Evolutionary conservation across 257 asterid genomes (phyloP).

Genomic region (Leonotis leonurus): DNA sequence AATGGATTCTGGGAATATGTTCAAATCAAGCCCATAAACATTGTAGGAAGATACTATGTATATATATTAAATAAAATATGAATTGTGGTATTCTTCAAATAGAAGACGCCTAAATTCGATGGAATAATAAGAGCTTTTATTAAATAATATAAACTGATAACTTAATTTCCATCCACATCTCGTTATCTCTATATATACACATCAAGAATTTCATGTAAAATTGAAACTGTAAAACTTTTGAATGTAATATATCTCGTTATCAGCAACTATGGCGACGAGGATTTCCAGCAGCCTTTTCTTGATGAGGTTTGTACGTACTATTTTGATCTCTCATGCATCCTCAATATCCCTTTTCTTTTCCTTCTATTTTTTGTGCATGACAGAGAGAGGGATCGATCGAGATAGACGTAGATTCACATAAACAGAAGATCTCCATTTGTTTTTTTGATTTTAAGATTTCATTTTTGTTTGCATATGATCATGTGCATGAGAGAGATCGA

Average conservation of each 20-base stretch:
- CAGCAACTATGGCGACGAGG: conserved; percentile 12
- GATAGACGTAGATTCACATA: no score
- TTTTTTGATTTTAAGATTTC: no score
- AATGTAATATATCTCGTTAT: not conserved
- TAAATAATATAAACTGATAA: no score
- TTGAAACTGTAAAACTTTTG: not conserved
- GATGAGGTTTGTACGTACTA: conserved; percentile 15
- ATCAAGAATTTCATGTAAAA: not conserved
- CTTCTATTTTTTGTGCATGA: not conserved
- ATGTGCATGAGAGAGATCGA: no score
- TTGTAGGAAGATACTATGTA: no score
- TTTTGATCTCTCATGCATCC: not conserved
- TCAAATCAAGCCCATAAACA: not conserved
- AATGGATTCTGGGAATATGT: not conserved
- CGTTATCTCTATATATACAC: not conserved
- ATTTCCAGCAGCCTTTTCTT: conserved; percentile 15
- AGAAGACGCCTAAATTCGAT: not conserved
- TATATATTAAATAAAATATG: not conserved
- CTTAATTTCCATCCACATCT: not conserved
- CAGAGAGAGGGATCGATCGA: not conserved
- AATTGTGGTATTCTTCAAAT: not conserved
- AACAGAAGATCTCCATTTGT: no score
- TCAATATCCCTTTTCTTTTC: not conserved
- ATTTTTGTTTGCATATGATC: no score
- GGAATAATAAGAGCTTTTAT: not conserved